phyloP scores from a whole-genome alignment of 2,329 filamentous ascomycete species.

The Clarireedia homoeocarpa region DNA sequence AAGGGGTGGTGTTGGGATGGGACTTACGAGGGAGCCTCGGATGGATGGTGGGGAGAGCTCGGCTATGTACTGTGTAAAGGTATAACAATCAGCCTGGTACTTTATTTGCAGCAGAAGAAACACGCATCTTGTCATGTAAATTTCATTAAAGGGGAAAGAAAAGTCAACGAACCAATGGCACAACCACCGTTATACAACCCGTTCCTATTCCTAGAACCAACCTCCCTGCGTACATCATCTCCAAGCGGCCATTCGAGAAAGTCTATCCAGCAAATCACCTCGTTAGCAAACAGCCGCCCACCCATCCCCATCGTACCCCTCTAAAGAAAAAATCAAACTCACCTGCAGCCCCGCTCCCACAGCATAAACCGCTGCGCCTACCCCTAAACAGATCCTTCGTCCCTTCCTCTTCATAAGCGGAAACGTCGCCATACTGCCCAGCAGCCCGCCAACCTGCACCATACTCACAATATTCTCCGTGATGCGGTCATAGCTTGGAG shows the following conservation, averaged over 20 bases:
- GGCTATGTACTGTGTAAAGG: conserved; percentile 20
- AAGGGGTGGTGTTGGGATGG: background rate
- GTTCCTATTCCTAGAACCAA: conserved; percentile 20
- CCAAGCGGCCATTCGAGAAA: conserved; percentile 15
- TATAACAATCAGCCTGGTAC: background rate
- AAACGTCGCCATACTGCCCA: conserved; percentile 19
- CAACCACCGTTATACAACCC: conserved; percentile 19
- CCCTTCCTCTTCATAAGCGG: conserved; percentile 16
- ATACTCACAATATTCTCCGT: conserved; percentile 23
- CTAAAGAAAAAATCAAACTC: background rate
- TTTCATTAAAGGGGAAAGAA: background rate
- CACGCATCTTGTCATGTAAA: background rate
- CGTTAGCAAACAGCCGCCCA: background rate
- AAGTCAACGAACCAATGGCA: conserved; percentile 17
- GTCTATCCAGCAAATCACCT: conserved; percentile 9
- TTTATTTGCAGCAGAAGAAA: background rate
- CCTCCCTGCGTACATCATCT: conserved; percentile 22
- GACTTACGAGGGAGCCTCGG: conserved; percentile 11
- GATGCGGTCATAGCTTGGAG: conserved; percentile 16
- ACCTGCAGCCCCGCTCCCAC: conserved; percentile 19
- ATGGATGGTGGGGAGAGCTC: conserved; percentile 22
- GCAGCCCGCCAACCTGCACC: conserved; percentile 21
- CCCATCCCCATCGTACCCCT: background rate
- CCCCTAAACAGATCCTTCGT: conserved; percentile 12
- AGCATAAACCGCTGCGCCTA: conserved; percentile 11